Percentiles rank a stretch among this genome's conserved stretches.
Conservation (phyloP, 257 asterid species). For the Nicotiana tabacum region DNA sequence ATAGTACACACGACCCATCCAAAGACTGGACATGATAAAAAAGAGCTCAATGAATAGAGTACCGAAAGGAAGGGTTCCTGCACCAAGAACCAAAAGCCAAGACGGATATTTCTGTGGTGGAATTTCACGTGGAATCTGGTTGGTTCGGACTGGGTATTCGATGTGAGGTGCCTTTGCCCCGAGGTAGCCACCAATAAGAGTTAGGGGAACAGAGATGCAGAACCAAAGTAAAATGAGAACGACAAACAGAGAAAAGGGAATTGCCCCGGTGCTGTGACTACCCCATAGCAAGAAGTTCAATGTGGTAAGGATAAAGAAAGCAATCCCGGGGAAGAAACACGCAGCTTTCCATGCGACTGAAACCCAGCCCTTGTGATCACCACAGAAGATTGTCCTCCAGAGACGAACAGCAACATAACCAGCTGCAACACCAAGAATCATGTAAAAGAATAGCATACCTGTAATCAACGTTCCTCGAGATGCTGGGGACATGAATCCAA, state of each 20-base stretch:
- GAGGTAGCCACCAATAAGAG: slow-evolving; percentile 68
- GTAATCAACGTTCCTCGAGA: slow-evolving; percentile 78
- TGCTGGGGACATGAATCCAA: slow-evolving; percentile 96
- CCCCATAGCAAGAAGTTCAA: slow-evolving; percentile 83
- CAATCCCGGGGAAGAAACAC: slow-evolving; percentile 80
- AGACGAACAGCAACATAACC: slow-evolving; percentile 82
- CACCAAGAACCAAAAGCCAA: slow-evolving; percentile 86
- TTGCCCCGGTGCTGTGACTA: slow-evolving; percentile 89
- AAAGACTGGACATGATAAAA: slow-evolving; percentile 84
- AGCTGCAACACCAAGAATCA: slow-evolving; percentile 78
- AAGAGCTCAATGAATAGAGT: slow-evolving; percentile 91
- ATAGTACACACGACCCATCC: slow-evolving; percentile 91
- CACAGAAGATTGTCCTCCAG: slow-evolving; percentile 72
- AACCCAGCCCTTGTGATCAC: slow-evolving; percentile 76
- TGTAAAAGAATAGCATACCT: slow-evolving; percentile 85
- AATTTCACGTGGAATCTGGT: slow-evolving; percentile 85
- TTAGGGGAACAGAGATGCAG: slow-evolving; percentile 81
- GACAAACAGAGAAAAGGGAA: slow-evolving; percentile 66
- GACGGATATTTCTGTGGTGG: slow-evolving; percentile 84
- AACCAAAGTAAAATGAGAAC: slow-evolving; percentile 72
- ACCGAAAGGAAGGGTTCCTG: slow-evolving; percentile 93
- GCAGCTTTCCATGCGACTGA: slow-evolving; percentile 76
- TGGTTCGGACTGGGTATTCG: slow-evolving; percentile 75
- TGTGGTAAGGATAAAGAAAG: slow-evolving; percentile 55
- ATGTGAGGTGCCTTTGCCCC: slow-evolving; percentile 80